Evolutionary conservation across 805 yeast genomes (phyloP).

Genomic region (Saccharomyces kudriavzevii): DNA sequence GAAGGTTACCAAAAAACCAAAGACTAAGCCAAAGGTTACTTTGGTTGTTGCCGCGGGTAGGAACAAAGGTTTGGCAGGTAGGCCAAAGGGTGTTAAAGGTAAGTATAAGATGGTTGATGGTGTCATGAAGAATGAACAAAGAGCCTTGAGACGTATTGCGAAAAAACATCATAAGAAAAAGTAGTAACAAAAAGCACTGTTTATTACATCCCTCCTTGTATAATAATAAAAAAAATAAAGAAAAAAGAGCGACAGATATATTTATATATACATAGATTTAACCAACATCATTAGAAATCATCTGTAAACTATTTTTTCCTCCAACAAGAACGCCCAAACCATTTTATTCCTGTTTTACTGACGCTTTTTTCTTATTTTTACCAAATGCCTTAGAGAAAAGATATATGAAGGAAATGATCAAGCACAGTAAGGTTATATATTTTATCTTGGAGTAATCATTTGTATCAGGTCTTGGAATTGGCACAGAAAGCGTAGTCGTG

Average conservation of each 20-base stretch:
- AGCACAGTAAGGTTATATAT: slow-evolving; percentile 29
- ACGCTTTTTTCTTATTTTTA: not conserved
- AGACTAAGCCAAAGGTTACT: slow-evolving; percentile 71
- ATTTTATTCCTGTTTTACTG: not conserved
- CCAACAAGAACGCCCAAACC: not conserved
- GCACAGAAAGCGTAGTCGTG: slow-evolving; percentile 17
- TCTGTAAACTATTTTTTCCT: no score
- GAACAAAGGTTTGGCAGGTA: slow-evolving; percentile 81
- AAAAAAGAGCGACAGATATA: not conserved
- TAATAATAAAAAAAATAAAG: not conserved
- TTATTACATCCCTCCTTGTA: not conserved
- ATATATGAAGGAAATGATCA: slow-evolving; percentile 31
- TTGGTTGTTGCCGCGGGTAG: slow-evolving; percentile 81
- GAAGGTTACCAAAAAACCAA: slow-evolving; percentile 65
- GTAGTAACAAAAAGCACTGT: slow-evolving; percentile 6
- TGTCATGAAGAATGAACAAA: slow-evolving; percentile 91
- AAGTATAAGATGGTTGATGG: slow-evolving; percentile 99
- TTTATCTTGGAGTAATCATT: slow-evolving; percentile 29
- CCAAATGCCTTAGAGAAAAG: slow-evolving; percentile 23
- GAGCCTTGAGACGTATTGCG: slow-evolving; percentile 83
- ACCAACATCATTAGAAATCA: no score
- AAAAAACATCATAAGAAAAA: slow-evolving; percentile 67
- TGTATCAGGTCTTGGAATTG: slow-evolving; percentile 38
- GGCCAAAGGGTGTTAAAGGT: slow-evolving; percentile 96
- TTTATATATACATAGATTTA: slow-evolving; percentile 1